phyloP scores from a whole-genome alignment of 495 filamentous ascomycete genomes.

The Neurospora sp. region DNA sequence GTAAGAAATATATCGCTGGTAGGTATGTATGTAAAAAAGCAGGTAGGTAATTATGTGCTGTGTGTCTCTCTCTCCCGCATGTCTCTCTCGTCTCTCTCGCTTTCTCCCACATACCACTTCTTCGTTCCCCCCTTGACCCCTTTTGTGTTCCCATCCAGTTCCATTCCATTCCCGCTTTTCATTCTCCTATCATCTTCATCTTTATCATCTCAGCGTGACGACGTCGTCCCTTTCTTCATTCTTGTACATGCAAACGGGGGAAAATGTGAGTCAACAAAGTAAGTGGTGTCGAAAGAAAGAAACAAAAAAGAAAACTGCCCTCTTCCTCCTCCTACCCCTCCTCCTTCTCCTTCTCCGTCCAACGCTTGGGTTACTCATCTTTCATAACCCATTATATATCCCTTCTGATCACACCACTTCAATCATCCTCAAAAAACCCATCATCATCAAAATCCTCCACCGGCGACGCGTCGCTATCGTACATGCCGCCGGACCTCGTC shows the following conservation, averaged over 20 bases:
- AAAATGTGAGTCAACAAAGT: background rate
- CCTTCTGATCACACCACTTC: background rate
- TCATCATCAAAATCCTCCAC: conserved; percentile 44
- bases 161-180: background rate
- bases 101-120: background rate
- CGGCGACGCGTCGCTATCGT: conserved; percentile 58
- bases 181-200: background rate
- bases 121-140: background rate
- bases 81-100: background rate
- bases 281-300: background rate
- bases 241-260: background rate
- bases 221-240: background rate
- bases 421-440: conserved; percentile 46
- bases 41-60: background rate
- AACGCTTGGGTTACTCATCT: too few species aligned
- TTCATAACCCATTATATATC: too few species aligned
- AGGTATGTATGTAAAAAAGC: background rate
- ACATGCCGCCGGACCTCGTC: conserved; percentile 49
- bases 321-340: too few species aligned
- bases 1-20: background rate
- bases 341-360: too few species aligned
- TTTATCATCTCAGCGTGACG: background rate
- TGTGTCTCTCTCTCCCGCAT: background rate
- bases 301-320: background rate
- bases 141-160: background rate